These are phyloP conservation scores for Leptomonas pyrrhocoris DNA, from an alignment of 208 protist genomes.

Conservation along the genomic window DNA sequence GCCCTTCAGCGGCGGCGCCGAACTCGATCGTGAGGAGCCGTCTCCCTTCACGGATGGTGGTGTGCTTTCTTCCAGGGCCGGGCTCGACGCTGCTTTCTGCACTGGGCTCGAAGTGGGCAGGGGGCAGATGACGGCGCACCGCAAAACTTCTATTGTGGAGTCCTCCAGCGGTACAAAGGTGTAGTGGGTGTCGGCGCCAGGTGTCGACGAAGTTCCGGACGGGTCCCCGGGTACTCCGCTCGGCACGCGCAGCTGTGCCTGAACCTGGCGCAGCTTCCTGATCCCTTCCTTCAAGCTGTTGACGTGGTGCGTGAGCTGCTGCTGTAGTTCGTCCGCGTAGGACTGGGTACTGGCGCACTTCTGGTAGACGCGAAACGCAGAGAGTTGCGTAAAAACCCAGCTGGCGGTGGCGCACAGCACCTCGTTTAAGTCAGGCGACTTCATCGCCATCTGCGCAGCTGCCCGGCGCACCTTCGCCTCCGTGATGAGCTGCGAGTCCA, in stretches of 20 bases:
- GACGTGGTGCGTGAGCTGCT: constrained; percentile 47
- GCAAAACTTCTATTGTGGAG: constrained; percentile 34
- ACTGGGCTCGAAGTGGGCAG: neutral
- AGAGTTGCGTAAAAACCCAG: constrained; percentile 56
- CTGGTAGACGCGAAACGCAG: constrained; percentile 39
- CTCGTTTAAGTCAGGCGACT: constrained; percentile 2
- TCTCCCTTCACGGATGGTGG: too few relatives aligned
- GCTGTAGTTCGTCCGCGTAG: constrained; percentile 48
- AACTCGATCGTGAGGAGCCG: too few relatives aligned
- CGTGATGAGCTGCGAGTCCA: constrained; percentile 16
- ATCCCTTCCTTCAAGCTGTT: constrained; percentile 38
- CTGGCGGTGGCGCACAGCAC: constrained; percentile 35
- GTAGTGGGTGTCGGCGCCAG: constrained; percentile 7
- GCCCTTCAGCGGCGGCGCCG: too few relatives aligned
- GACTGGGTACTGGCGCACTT: constrained; percentile 43
- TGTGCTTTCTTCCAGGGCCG: too few relatives aligned
- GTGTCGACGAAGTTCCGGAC: neutral
- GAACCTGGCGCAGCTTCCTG: constrained; percentile 41
- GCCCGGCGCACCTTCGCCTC: constrained; percentile 26
- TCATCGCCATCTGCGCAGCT: neutral
- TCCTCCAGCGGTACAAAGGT: constrained; percentile 37
- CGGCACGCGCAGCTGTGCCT: constrained; percentile 37
- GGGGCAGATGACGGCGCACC: constrained; percentile 36
- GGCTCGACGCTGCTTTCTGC: neutral
- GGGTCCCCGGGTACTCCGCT: constrained; percentile 9